Conservation (phyloP, 257 asterid genomes). For the Solanum clarkiae region DNA sequence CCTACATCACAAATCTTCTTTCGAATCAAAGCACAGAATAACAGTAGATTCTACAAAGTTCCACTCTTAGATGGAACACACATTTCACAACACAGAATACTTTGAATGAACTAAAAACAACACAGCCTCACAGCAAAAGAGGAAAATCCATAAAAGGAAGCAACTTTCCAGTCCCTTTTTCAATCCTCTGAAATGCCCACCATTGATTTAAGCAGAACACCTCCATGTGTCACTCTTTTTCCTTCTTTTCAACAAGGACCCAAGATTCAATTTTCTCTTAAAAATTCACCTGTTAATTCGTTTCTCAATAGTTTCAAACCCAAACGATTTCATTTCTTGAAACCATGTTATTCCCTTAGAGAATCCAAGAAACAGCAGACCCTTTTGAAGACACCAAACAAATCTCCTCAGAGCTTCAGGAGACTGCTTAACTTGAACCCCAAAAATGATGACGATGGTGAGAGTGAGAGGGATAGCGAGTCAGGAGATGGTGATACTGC, state of each 20-base stretch:
- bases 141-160: not conserved
- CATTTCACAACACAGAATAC: not conserved
- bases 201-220: constrained; percentile 38
- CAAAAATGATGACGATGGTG: constrained; percentile 24
- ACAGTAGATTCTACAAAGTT: not conserved
- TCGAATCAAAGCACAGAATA: not conserved
- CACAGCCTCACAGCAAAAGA: not conserved
- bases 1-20: not conserved
- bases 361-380: constrained; percentile 67
- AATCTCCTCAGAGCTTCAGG: constrained; percentile 52
- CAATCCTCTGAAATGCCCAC: constrained; percentile 39
- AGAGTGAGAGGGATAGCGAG: constrained; percentile 18
- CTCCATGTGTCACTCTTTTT: constrained; percentile 35
- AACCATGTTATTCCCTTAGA: constrained; percentile 68
- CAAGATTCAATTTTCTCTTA: constrained; percentile 9
- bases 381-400: constrained; percentile 41
- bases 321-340: constrained; percentile 57
- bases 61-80: not conserved
- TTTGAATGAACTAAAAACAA: not conserved
- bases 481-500: constrained; percentile 60
- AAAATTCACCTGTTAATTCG: not conserved
- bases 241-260: constrained; percentile 20
- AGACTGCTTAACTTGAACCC: constrained; percentile 47
- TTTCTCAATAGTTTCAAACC: constrained; percentile 36
- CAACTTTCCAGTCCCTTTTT: not conserved